These are phyloP conservation scores for Eimeria acervulina DNA, from an alignment of 169 alveolate species.

Conservation along the genomic window DNA sequence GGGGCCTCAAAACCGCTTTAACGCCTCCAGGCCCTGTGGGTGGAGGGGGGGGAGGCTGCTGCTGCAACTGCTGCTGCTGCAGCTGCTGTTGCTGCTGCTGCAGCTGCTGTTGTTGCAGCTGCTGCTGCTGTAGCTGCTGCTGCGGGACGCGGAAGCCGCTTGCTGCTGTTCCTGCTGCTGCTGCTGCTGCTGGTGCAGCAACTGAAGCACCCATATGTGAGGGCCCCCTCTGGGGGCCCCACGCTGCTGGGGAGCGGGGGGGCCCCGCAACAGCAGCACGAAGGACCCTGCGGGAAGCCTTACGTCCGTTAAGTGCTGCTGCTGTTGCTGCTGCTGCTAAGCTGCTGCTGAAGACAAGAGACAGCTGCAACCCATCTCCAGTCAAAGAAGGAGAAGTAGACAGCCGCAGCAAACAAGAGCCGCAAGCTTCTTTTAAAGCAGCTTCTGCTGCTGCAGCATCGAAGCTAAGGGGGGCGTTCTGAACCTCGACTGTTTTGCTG, in stretches of 20 bases:
- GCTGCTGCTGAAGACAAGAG: slow-evolving; percentile 2
- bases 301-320: too few relatives aligned
- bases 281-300: slow-evolving; percentile 25
- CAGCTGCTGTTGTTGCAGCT: not conserved
- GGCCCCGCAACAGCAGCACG: slow-evolving; percentile 33
- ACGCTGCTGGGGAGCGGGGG: not conserved
- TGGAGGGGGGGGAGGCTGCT: too few relatives aligned
- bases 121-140: not conserved
- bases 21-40: not conserved
- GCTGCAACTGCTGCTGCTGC: slow-evolving; percentile 31
- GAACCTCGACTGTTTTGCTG: slow-evolving; percentile 16
- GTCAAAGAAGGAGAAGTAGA: not conserved
- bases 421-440: not conserved
- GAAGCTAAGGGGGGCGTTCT: slow-evolving; percentile 9
- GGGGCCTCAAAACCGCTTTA: not conserved
- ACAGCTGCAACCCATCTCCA: not conserved
- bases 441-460: slow-evolving; percentile 33
- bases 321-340: too few relatives aligned
- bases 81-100: slow-evolving; percentile 18
- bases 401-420: not conserved
- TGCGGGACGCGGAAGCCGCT: not conserved
- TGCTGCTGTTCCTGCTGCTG: not conserved
- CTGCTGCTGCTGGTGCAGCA: slow-evolving; percentile 24
- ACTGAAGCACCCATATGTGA: not conserved
- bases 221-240: not conserved